Percentiles rank a stretch among this genome's conserved stretches.
Evolutionary conservation across 768 basidiomycete genomes (phyloP).

Genomic region (Pleurotus sapidus): DNA sequence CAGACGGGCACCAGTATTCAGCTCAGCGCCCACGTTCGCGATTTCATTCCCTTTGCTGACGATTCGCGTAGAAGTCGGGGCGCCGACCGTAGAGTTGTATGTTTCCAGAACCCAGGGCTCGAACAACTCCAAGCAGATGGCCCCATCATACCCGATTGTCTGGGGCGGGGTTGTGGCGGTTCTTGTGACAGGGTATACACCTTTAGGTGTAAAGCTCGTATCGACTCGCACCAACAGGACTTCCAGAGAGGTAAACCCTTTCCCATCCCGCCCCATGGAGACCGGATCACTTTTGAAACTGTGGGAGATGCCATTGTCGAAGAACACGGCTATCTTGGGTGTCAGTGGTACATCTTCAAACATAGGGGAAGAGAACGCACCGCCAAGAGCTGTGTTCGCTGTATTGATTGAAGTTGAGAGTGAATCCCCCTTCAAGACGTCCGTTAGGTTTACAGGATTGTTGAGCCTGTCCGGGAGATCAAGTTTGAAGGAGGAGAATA

Average conservation of each 20-base stretch:
- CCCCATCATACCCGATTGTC: constrained; percentile 12
- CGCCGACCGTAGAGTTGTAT: constrained; percentile 21
- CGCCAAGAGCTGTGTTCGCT: constrained; percentile 13
- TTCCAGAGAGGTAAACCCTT: constrained; percentile 18
- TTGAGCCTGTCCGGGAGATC: constrained; percentile 21
- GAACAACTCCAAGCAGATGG: constrained; percentile 14
- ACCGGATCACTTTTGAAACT: constrained; percentile 19
- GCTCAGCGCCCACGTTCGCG: constrained; percentile 20
- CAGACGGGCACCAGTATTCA: constrained; percentile 16
- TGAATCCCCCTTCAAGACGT: neutral
- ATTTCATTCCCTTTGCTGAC: constrained; percentile 23
- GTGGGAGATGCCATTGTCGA: constrained; percentile 30
- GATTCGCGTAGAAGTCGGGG: constrained; percentile 27
- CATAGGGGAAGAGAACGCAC: neutral
- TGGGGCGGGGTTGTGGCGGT: constrained; percentile 1
- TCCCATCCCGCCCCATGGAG: constrained; percentile 14
- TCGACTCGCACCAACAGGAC: constrained; percentile 17
- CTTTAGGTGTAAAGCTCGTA: constrained; percentile 18
- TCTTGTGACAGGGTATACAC: constrained; percentile 14
- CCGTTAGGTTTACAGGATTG: neutral
- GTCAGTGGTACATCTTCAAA: neutral
- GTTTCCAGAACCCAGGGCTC: constrained; percentile 13
- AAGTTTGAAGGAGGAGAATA: constrained; percentile 32
- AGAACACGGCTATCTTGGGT: constrained; percentile 24
- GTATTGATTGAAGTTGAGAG: neutral